Base-by-base conservation (phyloP, 2,329 filamentous ascomycete genomes). In the Cordyceps militaris region DNA sequence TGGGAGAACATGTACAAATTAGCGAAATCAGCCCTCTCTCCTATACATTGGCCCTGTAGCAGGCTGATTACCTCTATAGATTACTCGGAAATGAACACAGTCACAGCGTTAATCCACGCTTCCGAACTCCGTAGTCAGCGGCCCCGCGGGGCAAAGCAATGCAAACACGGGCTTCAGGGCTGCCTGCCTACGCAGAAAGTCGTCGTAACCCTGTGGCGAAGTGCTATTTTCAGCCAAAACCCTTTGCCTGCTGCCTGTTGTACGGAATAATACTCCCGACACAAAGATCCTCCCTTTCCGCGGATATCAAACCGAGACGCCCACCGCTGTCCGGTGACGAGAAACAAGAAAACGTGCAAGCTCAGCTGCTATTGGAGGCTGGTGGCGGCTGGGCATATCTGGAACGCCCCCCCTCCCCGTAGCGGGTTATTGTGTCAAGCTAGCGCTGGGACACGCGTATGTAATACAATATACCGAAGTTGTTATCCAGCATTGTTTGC, bases 351-450 rank as follows among this genome's bases (percentile, higher is more conserved):
- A 26, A 56, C 42, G 16, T 55, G 52, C 52, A 55, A n/a, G 42
- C 10, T 48, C 51, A 43, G 50, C 50, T 19, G 28, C 44, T 10
- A 26, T 28, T 21, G 44, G 32, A 46, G 50, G 40, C 19, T 30
- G 48, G 48, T 24, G 11, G 1, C 23, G 21, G 36, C 34, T 52
- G 26, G 38, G n/a, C 26, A 23, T 26, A 28, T 32, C 30, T 36
- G 52, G 28, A 47, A 46, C 52, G 38, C 42, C 38, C 28, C 30
- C 42, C 52, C 51, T 54, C 51, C 36, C 51, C 40, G 51, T 21
- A 54, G 40, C 40, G 26, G 40, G 50, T 8, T 28, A 23, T 32
- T 28, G 34, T 32, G 16, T 54, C 51, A 54, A 54, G 51, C 26
- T 34, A 53, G 14, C 11, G 13, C 14, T 23, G 30, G 19, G 36